Evolutionary conservation across 2,329 filamentous ascomycete species (phyloP), one percentile per base, ranked within the genome.

Genomic region (Tolypocladium endophyticum): DNA sequence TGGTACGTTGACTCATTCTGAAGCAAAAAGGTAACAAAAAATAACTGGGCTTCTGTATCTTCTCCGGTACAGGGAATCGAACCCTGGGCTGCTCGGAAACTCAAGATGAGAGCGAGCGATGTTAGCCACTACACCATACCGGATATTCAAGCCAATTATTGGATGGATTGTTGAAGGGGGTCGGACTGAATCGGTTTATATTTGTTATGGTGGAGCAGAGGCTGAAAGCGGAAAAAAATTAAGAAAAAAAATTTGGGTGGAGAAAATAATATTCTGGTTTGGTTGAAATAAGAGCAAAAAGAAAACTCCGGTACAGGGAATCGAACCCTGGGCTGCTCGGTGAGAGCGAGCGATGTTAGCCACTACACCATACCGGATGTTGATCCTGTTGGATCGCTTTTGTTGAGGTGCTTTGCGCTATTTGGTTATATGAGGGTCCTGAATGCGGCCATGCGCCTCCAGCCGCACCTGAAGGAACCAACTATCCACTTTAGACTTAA

Each of bases 71-170:
- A 61, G 66, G 66, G 66, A 67, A 67, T 67, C 66, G 66, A 67
- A 67, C 66, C 66, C 66, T 61, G 65, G 65, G 66, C 66, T 67
- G 66, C 66, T 67, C 66, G 64, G 66, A 52, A 56, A 56, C 28
- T 56, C 56, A 8, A 53, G 30, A 25, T 64, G 62, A 64, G 64
- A 66, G 62, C 69, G 69, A 71, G 69, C 69, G 69, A 71, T 71
- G 69, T 71, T 71, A 70, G 69, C 69, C 69, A 71, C 69, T 71
- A 71, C 69, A 71, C 69, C 69, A 71, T 70, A 69, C 66, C 68
- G 68, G 68, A 70, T 45, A 64, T 14, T 16, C 14, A 20, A 20
- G 25, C 16, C 47, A 50, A 8, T 25, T 50, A 18, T 30, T 30
- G 25, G 25, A 50, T 50, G 47, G 8, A 30, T 50, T 50, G 45